Conservation (phyloP, 1,284 basidiomycete species). For the Tilletia horrida region DNA sequence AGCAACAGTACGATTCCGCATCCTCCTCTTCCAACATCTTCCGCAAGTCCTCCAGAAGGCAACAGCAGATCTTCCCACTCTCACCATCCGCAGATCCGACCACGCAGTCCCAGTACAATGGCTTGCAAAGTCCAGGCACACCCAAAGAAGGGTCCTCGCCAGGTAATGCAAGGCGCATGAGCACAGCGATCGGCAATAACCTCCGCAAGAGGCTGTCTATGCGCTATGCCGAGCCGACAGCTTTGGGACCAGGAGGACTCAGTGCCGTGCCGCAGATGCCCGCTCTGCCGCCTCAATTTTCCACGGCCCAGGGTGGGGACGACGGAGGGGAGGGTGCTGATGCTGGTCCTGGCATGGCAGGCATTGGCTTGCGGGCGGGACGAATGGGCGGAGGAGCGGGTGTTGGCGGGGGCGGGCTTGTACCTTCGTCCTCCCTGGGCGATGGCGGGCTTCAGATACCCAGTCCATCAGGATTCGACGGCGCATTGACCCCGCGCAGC, state of each 20-base stretch:
- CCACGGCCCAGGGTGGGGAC: neutral
- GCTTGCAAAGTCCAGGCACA: neutral
- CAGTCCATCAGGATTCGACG: no score
- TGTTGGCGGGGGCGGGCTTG: no score
- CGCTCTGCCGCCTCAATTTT: conserved; percentile 16
- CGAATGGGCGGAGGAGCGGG: neutral
- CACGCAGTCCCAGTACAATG: neutral
- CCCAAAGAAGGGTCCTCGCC: conserved; percentile 8
- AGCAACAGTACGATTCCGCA: conserved; percentile 1
- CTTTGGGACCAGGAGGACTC: conserved; percentile 40
- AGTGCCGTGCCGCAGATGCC: conserved; percentile 26
- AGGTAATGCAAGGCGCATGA: conserved; percentile 17
- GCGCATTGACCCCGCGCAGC: no score
- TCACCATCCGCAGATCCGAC: neutral
- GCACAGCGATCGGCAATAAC: conserved; percentile 43
- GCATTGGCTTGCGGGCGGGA: conserved; percentile 6
- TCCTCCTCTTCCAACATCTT: conserved; percentile 3
- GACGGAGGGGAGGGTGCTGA: neutral
- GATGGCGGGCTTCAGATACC: no score
- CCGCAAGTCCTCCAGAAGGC: conserved; percentile 4
- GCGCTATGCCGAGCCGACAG: conserved; percentile 50
- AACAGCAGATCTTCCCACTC: neutral
- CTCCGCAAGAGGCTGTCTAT: conserved; percentile 52
- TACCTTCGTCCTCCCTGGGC: no score
- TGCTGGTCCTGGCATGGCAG: conserved; percentile 1